Conservation (phyloP, 208 protist genomes). For the Leishmania tropica region DNA sequence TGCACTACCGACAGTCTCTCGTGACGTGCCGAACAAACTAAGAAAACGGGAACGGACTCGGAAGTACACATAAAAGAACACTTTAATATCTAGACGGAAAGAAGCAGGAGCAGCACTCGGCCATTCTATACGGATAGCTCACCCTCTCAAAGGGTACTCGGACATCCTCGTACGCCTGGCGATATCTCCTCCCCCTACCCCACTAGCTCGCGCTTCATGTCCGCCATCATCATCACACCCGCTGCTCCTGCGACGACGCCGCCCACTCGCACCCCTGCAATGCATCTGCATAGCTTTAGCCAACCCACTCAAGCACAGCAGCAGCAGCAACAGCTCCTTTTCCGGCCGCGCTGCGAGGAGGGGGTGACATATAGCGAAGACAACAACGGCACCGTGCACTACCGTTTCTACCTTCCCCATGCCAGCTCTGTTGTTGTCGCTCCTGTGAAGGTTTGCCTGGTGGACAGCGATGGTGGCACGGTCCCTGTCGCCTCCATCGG, state of each 20-base stretch:
- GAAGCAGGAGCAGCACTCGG: not conserved
- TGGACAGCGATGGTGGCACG: not conserved
- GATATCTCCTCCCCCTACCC: not conserved
- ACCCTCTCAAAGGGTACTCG: not conserved
- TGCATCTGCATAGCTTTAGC: not conserved
- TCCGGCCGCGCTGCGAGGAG: not conserved
- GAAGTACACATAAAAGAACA: not conserved
- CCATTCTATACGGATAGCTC: not conserved
- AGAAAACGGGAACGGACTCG: not conserved
- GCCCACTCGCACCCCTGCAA: not conserved
- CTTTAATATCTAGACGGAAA: not conserved
- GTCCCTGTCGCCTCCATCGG: constrained; percentile 5
- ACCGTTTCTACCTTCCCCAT: constrained; percentile 22
- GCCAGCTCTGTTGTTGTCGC: constrained; percentile 23
- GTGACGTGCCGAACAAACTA: not conserved
- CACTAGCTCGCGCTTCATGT: constrained; percentile 5
- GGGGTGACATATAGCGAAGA: constrained; percentile 24
- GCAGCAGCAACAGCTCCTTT: constrained; percentile 2
- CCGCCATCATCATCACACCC: constrained; percentile 3
- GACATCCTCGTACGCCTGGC: not conserved
- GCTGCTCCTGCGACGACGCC: not conserved
- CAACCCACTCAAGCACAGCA: not conserved
- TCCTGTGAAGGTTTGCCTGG: not conserved
- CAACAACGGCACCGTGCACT: constrained; percentile 24
- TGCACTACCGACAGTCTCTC: not conserved